A percentile compares a stretch with the other conserved stretches of the same genome.
Evolutionary conservation across 768 basidiomycete genomes (phyloP).

Genomic region (Boletus fagicola): DNA sequence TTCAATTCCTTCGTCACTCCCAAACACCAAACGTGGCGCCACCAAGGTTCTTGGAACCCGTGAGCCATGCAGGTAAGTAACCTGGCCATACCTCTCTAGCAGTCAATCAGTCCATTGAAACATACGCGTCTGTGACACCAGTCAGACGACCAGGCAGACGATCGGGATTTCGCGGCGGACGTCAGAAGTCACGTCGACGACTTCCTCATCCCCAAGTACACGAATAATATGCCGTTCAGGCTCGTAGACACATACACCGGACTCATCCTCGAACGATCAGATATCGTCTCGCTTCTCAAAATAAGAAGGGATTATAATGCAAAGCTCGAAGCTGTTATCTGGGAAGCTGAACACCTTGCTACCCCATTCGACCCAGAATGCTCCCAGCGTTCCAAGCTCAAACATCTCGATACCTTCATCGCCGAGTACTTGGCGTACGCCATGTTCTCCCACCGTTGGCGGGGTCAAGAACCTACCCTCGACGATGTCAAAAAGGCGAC

Average conservation of each 20-base stretch:
- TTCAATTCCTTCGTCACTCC: background rate
- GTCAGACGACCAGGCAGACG: background rate
- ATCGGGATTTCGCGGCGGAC: constrained; percentile 12
- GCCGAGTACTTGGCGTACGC: constrained; percentile 23
- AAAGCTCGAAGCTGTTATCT: constrained; percentile 4
- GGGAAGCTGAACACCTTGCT: background rate
- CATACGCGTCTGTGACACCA: background rate
- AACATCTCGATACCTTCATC: constrained; percentile 12
- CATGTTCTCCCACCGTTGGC: constrained; percentile 32
- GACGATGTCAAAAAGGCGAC: constrained; percentile 15
- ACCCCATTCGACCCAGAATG: background rate
- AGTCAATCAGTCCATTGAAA: background rate
- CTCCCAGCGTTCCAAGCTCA: background rate
- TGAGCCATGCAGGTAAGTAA: constrained; percentile 9
- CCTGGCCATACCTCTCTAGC: background rate
- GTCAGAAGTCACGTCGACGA: constrained; percentile 14
- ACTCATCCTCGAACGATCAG: constrained; percentile 16
- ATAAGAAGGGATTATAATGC: constrained; percentile 10
- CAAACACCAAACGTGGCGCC: background rate
- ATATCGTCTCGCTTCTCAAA: constrained; percentile 20
- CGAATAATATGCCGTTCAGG: constrained; percentile 23
- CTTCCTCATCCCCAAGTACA: constrained; percentile 14
- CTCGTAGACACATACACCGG: constrained; percentile 29
- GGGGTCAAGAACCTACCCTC: constrained; percentile 16
- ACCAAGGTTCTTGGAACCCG: background rate